Evolutionary conservation across 1,284 basidiomycete species (phyloP).

Genomic region (Ustilago shanxiensis): DNA sequence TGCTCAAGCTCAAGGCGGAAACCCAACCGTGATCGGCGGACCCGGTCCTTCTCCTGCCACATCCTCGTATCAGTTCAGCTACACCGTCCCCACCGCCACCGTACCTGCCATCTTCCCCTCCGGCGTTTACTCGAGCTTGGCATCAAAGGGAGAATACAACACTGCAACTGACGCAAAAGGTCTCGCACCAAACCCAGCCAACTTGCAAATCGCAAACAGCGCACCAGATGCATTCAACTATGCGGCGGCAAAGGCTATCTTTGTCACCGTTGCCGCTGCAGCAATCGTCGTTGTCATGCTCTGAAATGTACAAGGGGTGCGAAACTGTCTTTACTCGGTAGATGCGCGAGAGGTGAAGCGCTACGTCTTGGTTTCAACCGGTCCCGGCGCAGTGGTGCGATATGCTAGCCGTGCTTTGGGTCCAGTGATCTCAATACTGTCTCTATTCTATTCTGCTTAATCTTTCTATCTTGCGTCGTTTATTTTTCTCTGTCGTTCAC

Average conservation of each 20-base stretch:
- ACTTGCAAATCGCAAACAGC: slow-evolving; percentile 36
- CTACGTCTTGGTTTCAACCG: not conserved
- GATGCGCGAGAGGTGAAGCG: not conserved
- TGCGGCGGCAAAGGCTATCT: slow-evolving; percentile 34
- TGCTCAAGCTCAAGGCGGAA: slow-evolving; percentile 30
- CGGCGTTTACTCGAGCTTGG: slow-evolving; percentile 34
- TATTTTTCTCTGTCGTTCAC: not conserved
- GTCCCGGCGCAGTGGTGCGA: not conserved
- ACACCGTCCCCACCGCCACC: slow-evolving; percentile 46
- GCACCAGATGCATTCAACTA: slow-evolving; percentile 12
- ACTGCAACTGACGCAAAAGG: slow-evolving; percentile 27
- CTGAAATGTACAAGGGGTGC: not conserved
- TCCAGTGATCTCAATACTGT: not conserved
- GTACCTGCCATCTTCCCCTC: slow-evolving; percentile 31
- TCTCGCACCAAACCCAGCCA: slow-evolving; percentile 34
- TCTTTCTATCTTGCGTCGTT: not conserved
- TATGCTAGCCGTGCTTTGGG: not conserved
- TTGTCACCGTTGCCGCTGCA: slow-evolving; percentile 24
- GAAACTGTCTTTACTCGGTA: slow-evolving; percentile 15
- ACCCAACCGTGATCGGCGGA: slow-evolving; percentile 51
- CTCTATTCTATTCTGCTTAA: slow-evolving; percentile 9
- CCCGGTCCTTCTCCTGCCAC: slow-evolving; percentile 54
- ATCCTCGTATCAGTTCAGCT: slow-evolving; percentile 37
- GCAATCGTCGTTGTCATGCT: slow-evolving; percentile 30
- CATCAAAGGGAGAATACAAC: slow-evolving; percentile 16